These are phyloP conservation scores for Mesembryanthemum crystallinum DNA, from an alignment of 148 eudicot species.

Conservation along the genomic window DNA sequence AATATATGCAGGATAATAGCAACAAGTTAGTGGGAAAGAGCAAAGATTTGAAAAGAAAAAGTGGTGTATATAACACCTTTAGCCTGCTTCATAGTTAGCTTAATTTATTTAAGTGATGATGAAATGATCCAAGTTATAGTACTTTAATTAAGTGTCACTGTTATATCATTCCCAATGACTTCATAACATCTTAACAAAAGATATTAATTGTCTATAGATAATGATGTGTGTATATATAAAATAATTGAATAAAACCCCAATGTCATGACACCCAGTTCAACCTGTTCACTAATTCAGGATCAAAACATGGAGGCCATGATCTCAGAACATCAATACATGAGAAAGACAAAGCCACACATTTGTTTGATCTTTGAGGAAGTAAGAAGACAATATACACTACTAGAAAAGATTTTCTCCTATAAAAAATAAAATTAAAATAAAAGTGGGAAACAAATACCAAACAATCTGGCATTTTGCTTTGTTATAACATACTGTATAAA, in stretches of 20 bases:
- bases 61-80: neutral
- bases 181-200: slow-evolving; percentile 7
- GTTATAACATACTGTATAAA: no score
- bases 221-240: neutral
- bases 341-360: neutral
- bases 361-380: neutral
- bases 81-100: slow-evolving; percentile 7
- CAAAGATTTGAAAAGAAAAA: slow-evolving; percentile 6
- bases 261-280: neutral
- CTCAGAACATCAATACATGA: neutral
- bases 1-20: no score
- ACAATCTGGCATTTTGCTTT: no score
- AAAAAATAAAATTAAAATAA: neutral
- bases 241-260: neutral
- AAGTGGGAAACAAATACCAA: neutral
- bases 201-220: neutral
- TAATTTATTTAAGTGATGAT: neutral
- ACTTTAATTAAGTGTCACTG: neutral
- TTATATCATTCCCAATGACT: neutral
- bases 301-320: slow-evolving; percentile 20
- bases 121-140: slow-evolving; percentile 7
- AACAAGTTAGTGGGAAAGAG: slow-evolving; percentile 24
- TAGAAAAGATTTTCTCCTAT: neutral
- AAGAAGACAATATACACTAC: neutral
- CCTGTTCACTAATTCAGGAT: slow-evolving; percentile 4